Conservation (phyloP, 176 grass and related monocot genomes). For the Carex parvula region DNA sequence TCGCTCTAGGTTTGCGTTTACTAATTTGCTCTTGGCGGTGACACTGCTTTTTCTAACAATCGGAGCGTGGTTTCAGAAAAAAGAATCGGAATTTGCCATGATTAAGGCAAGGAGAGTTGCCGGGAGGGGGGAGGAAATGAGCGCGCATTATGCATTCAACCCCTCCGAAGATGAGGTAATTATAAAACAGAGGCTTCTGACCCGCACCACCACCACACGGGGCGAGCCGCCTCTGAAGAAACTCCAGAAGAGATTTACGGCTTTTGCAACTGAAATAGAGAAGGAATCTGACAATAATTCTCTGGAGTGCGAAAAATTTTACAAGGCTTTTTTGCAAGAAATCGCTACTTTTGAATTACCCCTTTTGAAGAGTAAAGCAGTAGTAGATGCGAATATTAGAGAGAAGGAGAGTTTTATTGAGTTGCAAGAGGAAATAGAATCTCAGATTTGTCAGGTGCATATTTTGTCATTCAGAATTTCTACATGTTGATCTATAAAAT, state of each 20-base stretch:
- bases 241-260: slow-evolving; percentile 86
- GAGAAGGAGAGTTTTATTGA: slow-evolving; percentile 92
- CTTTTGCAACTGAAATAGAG: slow-evolving; percentile 68
- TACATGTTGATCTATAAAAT: not conserved
- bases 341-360: slow-evolving; percentile 78
- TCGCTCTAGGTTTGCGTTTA: not conserved
- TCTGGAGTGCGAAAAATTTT: slow-evolving; percentile 53
- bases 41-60: not conserved
- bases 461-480: not conserved
- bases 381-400: slow-evolving; percentile 82
- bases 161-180: slow-evolving; percentile 69
- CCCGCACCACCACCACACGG: slow-evolving; percentile 74
- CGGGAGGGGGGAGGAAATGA: slow-evolving; percentile 63
- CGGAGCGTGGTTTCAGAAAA: not conserved
- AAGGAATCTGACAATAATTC: slow-evolving; percentile 48
- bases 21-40: not conserved
- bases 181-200: slow-evolving; percentile 94
- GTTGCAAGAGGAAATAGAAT: slow-evolving; percentile 62
- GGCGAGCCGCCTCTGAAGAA: slow-evolving; percentile 93
- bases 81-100: slow-evolving; percentile 26
- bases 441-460: slow-evolving; percentile 59
- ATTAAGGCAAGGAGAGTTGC: slow-evolving; percentile 67
- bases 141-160: slow-evolving; percentile 73
- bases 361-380: slow-evolving; percentile 75
- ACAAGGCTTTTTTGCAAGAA: slow-evolving; percentile 83